Evolutionary conservation across 2,329 filamentous ascomycete genomes (phyloP).

Genomic region (Exophiala dermatitidis): DNA sequence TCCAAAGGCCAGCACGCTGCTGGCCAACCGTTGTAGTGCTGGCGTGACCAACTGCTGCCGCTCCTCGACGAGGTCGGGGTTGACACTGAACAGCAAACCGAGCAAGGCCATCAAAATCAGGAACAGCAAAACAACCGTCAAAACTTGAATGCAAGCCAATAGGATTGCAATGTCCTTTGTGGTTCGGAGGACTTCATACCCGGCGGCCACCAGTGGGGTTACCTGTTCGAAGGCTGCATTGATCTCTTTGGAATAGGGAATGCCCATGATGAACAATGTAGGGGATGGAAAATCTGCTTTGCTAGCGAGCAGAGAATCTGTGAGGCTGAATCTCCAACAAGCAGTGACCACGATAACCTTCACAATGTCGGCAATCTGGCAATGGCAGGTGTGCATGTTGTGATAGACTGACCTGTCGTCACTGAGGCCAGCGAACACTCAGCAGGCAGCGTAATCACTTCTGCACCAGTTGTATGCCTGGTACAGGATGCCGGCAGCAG

Average conservation of each 20-base stretch:
- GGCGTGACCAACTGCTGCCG: slow-evolving; percentile 40
- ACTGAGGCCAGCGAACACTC: too few species aligned
- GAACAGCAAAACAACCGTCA: slow-evolving; percentile 39
- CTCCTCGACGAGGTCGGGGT: slow-evolving; percentile 44
- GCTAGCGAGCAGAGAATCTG: too few species aligned
- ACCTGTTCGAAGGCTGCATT: slow-evolving; percentile 48
- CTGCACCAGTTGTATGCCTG: too few species aligned
- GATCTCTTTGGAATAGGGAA: slow-evolving; percentile 48
- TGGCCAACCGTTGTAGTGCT: slow-evolving; percentile 32
- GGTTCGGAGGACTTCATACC: slow-evolving; percentile 44
- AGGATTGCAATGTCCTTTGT: slow-evolving; percentile 46
- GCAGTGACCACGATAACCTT: too few species aligned
- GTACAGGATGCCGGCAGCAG: too few species aligned
- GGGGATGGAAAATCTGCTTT: too few species aligned
- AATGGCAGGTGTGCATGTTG: too few species aligned
- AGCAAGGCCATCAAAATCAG: slow-evolving; percentile 37
- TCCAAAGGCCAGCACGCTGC: slow-evolving; percentile 17
- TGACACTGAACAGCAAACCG: slow-evolving; percentile 40
- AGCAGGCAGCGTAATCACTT: too few species aligned
- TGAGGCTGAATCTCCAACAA: too few species aligned
- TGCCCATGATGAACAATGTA: slow-evolving; percentile 37
- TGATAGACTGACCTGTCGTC: too few species aligned
- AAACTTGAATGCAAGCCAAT: slow-evolving; percentile 42
- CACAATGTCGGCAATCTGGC: too few species aligned
- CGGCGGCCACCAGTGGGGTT: slow-evolving; percentile 45